Conservation (phyloP, 2,329 filamentous ascomycete genomes). For the Alternaria sp. region DNA sequence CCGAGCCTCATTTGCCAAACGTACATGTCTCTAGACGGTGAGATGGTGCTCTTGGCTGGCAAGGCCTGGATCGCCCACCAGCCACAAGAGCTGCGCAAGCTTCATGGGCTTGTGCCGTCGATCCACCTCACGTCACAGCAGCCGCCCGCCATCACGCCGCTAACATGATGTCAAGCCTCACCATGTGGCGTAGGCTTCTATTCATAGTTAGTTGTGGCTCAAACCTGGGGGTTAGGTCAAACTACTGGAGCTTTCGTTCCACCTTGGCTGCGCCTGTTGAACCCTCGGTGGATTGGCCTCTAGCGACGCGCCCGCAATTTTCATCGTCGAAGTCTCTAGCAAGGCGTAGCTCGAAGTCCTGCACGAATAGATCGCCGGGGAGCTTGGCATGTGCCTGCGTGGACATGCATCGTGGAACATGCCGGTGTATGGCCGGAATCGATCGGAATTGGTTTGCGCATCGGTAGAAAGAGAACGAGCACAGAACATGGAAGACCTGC, state of each 20-base stretch:
- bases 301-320: background rate
- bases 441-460: background rate
- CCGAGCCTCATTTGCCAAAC: background rate
- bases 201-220: slow-evolving; percentile 7
- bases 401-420: background rate
- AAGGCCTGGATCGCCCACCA: slow-evolving; percentile 5
- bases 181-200: slow-evolving; percentile 2
- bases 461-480: background rate
- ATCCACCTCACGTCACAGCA: background rate
- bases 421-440: background rate
- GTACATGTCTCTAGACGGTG: background rate
- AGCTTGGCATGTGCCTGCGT: slow-evolving; percentile 2
- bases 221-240: background rate
- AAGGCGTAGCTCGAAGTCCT: background rate
- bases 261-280: background rate
- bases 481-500: background rate
- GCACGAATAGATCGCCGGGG: background rate
- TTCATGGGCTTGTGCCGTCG: background rate
- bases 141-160: background rate
- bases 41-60: slow-evolving; percentile 1
- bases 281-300: background rate
- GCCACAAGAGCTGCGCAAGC: slow-evolving; percentile 17
- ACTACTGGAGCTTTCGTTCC: background rate
- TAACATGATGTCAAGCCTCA: slow-evolving; percentile 10
- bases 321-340: background rate